Percentiles rank a stretch among this genome's conserved stretches.
Evolutionary conservation across 768 basidiomycete genomes (phyloP).

Genomic region (Mycena galericulata): DNA sequence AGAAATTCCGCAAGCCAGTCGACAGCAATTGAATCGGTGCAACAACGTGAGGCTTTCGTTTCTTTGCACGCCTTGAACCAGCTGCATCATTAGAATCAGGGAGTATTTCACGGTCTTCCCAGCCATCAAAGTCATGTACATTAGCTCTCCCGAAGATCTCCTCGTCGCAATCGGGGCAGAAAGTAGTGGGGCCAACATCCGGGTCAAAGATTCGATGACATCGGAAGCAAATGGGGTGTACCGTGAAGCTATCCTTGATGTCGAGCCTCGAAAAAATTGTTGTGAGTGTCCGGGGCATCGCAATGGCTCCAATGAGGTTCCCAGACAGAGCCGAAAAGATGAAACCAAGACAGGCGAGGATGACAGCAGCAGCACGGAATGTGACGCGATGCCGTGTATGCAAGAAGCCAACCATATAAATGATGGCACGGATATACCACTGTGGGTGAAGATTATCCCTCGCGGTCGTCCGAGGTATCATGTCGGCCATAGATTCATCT

Average conservation of each 20-base stretch:
- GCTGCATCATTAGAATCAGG: not conserved
- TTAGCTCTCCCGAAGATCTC: constrained; percentile 1
- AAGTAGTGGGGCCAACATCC: not conserved
- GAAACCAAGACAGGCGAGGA: not conserved
- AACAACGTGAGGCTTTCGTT: constrained; percentile 6
- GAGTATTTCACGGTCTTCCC: not conserved
- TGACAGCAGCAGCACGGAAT: not conserved
- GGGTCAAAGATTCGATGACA: not conserved
- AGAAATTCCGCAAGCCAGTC: constrained; percentile 21
- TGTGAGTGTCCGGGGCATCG: not conserved
- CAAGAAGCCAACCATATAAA: not conserved
- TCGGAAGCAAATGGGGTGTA: not conserved
- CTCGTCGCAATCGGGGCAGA: not conserved
- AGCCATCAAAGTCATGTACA: not conserved
- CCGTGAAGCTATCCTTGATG: not conserved
- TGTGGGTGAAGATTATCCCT: not conserved
- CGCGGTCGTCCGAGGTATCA: not conserved
- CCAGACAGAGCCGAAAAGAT: not conserved
- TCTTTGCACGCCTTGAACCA: not conserved
- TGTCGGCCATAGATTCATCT: too few species aligned
- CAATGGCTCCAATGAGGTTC: not conserved
- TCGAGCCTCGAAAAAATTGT: not conserved
- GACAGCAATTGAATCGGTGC: constrained; percentile 34
- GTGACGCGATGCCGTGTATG: not conserved
- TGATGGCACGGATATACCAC: not conserved